Base-by-base conservation (phyloP, 805 yeast genomes). In the Cyberlindnera americana region DNA sequence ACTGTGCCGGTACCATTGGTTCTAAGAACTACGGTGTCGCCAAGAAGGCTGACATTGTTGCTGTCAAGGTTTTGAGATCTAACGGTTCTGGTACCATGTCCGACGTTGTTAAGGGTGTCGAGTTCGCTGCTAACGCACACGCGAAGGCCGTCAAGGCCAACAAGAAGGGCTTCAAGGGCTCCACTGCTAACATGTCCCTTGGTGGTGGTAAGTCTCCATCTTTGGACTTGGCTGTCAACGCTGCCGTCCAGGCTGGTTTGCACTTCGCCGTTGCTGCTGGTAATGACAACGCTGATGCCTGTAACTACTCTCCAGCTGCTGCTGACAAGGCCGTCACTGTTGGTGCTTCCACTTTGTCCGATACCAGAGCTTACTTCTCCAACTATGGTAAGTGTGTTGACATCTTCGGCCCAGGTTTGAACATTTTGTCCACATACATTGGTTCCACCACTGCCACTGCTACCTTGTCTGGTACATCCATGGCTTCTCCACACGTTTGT, bases 201-300 rank as follows among this genome's bases (percentile, higher is more conserved):
- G 96, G 96, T 56, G 96, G 96, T 61, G 95, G 95, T 56, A 83
- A 81, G 57, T 85, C 96, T 3, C 84, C 88, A 36, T 80, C 95
- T 8, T 75, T 90, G 52, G 95, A 88, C 59, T 54, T 80, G 62
- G 96, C 95, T 41, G 95, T 86, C 33, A 79, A 86, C 53, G 95
- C 95, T 32, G 96, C 95, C 28, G 88, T 86, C 35, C 73, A 77
- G 48, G 84, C 90, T 23, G 97, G 96, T 54, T 66, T 91, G 44
- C 93, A 87, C 61, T 83, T 91, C 61, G 95, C 95, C 26, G 96
- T 88, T 49, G 97, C 98, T 36, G 96, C 97, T 22, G 98, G 97
- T 67, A 90, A 91, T 64, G 95, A 85, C 59, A 83, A 85, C 61
- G 85, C 81, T 53, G 95, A 90, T 62, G 96, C 98, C 40, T 91